Percentiles rank a stretch among this genome's conserved stretches.
Conservation (phyloP, 2,329 filamentous ascomycete genomes). For the Ascomycota sp. region DNA sequence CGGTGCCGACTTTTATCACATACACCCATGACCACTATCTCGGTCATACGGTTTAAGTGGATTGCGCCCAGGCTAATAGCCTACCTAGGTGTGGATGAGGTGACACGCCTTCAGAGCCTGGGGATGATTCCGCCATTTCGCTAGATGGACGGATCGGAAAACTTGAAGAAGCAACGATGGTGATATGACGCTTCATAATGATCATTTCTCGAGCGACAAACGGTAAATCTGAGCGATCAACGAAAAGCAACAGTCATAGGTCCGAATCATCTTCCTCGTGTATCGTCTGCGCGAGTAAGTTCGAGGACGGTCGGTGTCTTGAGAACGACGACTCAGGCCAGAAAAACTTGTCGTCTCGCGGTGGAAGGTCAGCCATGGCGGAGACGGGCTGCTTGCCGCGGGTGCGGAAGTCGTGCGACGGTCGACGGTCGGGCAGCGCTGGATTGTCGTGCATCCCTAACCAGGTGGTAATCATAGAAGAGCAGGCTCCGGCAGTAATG, state of each 20-base stretch:
- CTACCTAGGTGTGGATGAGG: no score
- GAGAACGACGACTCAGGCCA: conserved; percentile 15
- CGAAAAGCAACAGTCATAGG: conserved; percentile 1
- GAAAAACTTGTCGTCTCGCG: conserved; percentile 15
- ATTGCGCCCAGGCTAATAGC: no score
- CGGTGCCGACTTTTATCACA: no score
- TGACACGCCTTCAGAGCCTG: no score
- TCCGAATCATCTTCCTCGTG: conserved; percentile 48
- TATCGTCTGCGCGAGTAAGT: conserved; percentile 42
- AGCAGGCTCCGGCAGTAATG: conserved; percentile 32
- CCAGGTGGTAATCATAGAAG: conserved; percentile 28
- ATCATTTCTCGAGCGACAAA: no score
- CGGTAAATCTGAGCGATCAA: background rate
- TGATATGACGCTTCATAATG: no score
- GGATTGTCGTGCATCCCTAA: conserved; percentile 19
- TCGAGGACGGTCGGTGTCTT: conserved; percentile 19
- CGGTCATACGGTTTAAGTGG: no score
- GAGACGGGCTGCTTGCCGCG: no score
- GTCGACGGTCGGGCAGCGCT: conserved; percentile 2
- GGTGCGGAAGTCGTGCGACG: background rate
- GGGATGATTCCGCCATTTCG: no score
- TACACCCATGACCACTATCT: no score
- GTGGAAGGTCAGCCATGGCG: background rate
- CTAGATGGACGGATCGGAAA: no score
- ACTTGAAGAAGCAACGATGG: no score